Percentiles rank a stretch among this genome's conserved stretches.
Evolutionary conservation across 768 basidiomycete genomes (phyloP).

Genomic region (Phanerochaete carnosa): DNA sequence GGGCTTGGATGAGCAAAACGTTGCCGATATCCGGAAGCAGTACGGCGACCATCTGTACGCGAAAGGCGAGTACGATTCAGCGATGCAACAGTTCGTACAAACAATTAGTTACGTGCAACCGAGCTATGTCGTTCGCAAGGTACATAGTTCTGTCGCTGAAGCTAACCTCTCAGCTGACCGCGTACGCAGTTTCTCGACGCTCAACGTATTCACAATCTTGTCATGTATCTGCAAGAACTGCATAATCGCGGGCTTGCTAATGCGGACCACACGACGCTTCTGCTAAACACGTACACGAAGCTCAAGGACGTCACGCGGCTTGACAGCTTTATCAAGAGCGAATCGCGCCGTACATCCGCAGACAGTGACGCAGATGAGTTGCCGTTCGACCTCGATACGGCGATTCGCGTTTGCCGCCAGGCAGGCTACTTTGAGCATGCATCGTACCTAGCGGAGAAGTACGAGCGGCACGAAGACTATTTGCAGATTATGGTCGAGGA

Average conservation of each 20-base stretch:
- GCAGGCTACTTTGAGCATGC: constrained; percentile 97
- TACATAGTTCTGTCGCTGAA: constrained; percentile 28
- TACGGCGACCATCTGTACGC: constrained; percentile 91
- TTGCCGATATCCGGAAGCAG: constrained; percentile 86
- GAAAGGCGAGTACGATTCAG: constrained; percentile 89
- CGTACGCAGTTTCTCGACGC: constrained; percentile 89
- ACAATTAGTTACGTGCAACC: constrained; percentile 89
- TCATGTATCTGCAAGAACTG: constrained; percentile 92
- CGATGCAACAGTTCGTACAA: constrained; percentile 89
- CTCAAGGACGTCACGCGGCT: constrained; percentile 87
- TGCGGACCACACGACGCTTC: constrained; percentile 92
- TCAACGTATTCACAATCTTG: constrained; percentile 92
- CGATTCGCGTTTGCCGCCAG: constrained; percentile 94
- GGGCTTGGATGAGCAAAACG: constrained; percentile 62
- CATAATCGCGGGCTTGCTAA: constrained; percentile 90
- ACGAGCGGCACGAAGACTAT: constrained; percentile 90
- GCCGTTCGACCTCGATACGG: constrained; percentile 96
- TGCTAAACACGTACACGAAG: constrained; percentile 97
- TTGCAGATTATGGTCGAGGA: constrained; percentile 94
- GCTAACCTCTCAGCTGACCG: constrained; percentile 4
- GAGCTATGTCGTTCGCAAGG: constrained; percentile 97
- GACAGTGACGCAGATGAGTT: constrained; percentile 60
- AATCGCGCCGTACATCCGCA: constrained; percentile 47
- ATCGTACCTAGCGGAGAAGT: constrained; percentile 88
- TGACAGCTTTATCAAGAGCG: constrained; percentile 90